These are phyloP conservation scores for Pythium grandisporangium DNA, from an alignment of 352 stramenopile genomes.

Conservation along the genomic window DNA sequence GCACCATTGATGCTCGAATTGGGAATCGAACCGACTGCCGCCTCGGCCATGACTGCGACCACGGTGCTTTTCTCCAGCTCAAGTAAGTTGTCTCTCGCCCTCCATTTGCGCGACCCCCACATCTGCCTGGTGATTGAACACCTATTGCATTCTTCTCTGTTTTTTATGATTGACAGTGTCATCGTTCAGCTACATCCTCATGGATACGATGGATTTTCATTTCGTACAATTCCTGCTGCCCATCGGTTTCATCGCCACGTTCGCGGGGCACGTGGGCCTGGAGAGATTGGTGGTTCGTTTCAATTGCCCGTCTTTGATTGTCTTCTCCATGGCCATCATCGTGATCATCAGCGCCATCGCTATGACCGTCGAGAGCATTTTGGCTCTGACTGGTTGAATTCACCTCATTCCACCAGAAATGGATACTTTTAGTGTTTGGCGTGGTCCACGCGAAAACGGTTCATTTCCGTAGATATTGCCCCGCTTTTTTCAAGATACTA, in stretches of 20 bases:
- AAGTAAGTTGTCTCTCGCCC: conserved; percentile 24
- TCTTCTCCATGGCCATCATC: conserved; percentile 63
- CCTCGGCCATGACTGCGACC: conserved; percentile 85
- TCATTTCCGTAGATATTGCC: conserved; percentile 6
- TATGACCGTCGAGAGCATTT: conserved; percentile 55
- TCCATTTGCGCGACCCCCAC: neutral
- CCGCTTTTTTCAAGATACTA: conserved; percentile 2
- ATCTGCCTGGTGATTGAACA: neutral
- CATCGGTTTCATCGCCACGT: conserved; percentile 48
- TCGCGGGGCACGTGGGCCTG: conserved; percentile 44
- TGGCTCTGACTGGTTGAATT: too few relatives aligned
- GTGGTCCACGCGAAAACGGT: conserved; percentile 4
- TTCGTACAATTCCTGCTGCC: conserved; percentile 40
- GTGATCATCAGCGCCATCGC: conserved; percentile 51
- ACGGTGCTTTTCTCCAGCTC: conserved; percentile 62
- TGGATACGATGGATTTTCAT: conserved; percentile 35
- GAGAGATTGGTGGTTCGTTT: conserved; percentile 35
- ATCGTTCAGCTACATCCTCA: conserved; percentile 47
- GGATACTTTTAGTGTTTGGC: conserved; percentile 8
- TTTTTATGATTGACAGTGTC: conserved; percentile 48
- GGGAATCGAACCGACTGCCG: conserved; percentile 73
- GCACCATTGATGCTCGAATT: conserved; percentile 93
- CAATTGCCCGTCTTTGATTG: conserved; percentile 56
- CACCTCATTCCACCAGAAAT: too few relatives aligned
- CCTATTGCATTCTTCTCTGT: conserved; percentile 6